These are phyloP conservation scores for Liriodendron chinense DNA, from an alignment of 164 flowering plant species.

Conservation along the genomic window DNA sequence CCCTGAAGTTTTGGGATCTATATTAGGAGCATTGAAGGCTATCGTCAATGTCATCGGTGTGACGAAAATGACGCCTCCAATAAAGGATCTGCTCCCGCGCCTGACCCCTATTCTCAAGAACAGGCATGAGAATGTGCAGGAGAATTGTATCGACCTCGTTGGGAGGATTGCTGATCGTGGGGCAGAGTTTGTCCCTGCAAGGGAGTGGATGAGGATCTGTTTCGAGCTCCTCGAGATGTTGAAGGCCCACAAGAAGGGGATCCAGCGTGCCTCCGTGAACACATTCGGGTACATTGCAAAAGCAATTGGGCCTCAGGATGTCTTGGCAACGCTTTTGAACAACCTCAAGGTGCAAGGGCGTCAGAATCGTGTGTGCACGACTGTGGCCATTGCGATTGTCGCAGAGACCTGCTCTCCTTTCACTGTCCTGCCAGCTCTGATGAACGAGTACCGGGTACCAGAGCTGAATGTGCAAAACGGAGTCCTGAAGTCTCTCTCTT, in stretches of 20 bases:
- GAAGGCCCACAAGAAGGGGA: slow-evolving; percentile 97
- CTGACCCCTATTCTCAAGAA: slow-evolving; percentile 95
- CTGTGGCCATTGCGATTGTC: slow-evolving; percentile 96
- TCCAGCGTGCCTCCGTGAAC: slow-evolving; percentile 93
- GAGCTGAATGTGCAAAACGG: slow-evolving; percentile 99
- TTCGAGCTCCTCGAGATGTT: slow-evolving; percentile 99
- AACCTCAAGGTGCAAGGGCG: slow-evolving; percentile 97
- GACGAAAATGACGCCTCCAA: slow-evolving; percentile 99
- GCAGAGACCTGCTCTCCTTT: slow-evolving; percentile 99
- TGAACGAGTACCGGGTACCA: slow-evolving; percentile 98
- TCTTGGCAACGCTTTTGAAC: slow-evolving; percentile 86
- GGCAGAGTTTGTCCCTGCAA: slow-evolving; percentile 97
- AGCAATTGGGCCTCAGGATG: slow-evolving; percentile 99
- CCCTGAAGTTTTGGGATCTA: slow-evolving; percentile 95
- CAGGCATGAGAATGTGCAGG: slow-evolving; percentile 97
- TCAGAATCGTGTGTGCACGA: slow-evolving; percentile 98
- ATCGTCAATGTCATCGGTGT: slow-evolving; percentile 98
- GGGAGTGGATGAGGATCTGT: slow-evolving; percentile 99
- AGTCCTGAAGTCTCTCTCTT: slow-evolving; percentile 87
- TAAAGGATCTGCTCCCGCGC: slow-evolving; percentile 92
- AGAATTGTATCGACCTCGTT: slow-evolving; percentile 96
- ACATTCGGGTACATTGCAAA: slow-evolving; percentile 98
- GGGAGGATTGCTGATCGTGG: slow-evolving; percentile 99
- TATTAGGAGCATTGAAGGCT: slow-evolving; percentile 90
- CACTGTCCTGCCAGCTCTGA: slow-evolving; percentile 90